phyloP scores from a whole-genome alignment of 1,284 basidiomycete genomes.

The Sporisorium iseilematis-ciliati region DNA sequence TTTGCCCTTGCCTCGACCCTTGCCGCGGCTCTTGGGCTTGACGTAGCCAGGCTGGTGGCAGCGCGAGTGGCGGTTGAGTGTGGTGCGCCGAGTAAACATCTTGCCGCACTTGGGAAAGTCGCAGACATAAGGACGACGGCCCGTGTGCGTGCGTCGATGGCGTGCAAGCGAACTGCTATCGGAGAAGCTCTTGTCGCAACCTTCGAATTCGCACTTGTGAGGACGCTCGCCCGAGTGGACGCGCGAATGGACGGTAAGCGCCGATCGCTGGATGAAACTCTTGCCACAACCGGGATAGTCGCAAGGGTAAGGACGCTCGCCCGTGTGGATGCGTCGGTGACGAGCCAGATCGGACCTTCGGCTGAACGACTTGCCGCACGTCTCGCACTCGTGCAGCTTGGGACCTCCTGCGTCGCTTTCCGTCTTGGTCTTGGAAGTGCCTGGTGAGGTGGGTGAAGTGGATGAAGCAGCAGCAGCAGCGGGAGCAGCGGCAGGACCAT shows the following conservation, averaged over 20 bases:
- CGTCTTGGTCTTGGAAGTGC: constrained; percentile 40
- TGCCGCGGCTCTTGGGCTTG: constrained; percentile 57
- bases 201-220: constrained; percentile 77
- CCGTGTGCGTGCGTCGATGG: constrained; percentile 80
- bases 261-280: constrained; percentile 71
- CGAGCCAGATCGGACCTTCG: constrained; percentile 66
- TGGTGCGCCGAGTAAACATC: constrained; percentile 69
- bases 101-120: constrained; percentile 65
- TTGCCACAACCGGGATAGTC: constrained; percentile 72
- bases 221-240: constrained; percentile 91
- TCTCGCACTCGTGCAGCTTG: constrained; percentile 67
- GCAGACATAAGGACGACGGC: constrained; percentile 71
- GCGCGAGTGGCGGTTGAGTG: constrained; percentile 67
- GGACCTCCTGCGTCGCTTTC: constrained; percentile 69
- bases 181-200: constrained; percentile 76
- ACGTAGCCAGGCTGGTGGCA: constrained; percentile 63
- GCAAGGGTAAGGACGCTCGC: constrained; percentile 81
- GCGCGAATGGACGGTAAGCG: constrained; percentile 84
- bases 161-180: constrained; percentile 75
- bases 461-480: constrained; percentile 27
- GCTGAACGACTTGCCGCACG: constrained; percentile 67
- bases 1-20: constrained; percentile 49
- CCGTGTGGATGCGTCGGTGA: constrained; percentile 88
- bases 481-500: constrained; percentile 1
- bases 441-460: constrained; percentile 35